These are phyloP conservation scores for Berkeleyomyces rouxiae DNA, from an alignment of 2,329 filamentous ascomycete genomes.

Conservation along the genomic window DNA sequence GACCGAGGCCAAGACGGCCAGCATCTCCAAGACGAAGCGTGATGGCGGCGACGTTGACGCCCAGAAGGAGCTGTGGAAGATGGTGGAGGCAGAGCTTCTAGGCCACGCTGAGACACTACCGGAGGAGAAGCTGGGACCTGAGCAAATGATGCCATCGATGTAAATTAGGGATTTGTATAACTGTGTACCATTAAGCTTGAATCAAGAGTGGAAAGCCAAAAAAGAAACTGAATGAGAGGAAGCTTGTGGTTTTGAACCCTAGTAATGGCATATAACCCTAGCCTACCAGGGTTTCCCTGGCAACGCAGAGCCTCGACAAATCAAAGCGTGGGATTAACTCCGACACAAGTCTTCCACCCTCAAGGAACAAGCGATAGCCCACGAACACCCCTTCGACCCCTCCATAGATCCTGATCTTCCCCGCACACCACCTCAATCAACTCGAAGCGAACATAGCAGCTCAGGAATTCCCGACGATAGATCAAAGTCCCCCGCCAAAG, in stretches of 20 bases:
- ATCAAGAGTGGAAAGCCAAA: not conserved
- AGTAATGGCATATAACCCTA: not conserved
- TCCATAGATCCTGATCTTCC: not conserved
- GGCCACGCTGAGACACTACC: slow-evolving; percentile 6
- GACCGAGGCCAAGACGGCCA: slow-evolving; percentile 8
- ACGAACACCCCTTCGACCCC: not conserved
- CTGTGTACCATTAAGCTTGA: slow-evolving; percentile 2
- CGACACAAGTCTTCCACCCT: not conserved
- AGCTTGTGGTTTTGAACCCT: not conserved
- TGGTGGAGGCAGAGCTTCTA: slow-evolving; percentile 12
- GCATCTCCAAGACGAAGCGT: slow-evolving; percentile 8
- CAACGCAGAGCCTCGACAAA: not conserved
- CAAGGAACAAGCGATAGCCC: not conserved
- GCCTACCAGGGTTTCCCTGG: not conserved
- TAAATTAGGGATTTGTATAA: slow-evolving; percentile 5
- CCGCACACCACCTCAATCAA: not conserved
- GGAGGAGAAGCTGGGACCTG: slow-evolving; percentile 10
- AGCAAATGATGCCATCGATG: slow-evolving; percentile 11
- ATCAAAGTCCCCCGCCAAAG: not conserved
- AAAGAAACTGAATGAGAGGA: not conserved
- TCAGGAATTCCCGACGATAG: not conserved
- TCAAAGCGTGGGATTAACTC: not conserved
- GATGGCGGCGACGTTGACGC: slow-evolving; percentile 13
- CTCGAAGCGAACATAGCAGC: not conserved
- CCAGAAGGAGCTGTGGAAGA: slow-evolving; percentile 12